These are phyloP conservation scores for Colletotrichum sidae DNA, from an alignment of 2,329 filamentous ascomycete species.

Conservation along the genomic window DNA sequence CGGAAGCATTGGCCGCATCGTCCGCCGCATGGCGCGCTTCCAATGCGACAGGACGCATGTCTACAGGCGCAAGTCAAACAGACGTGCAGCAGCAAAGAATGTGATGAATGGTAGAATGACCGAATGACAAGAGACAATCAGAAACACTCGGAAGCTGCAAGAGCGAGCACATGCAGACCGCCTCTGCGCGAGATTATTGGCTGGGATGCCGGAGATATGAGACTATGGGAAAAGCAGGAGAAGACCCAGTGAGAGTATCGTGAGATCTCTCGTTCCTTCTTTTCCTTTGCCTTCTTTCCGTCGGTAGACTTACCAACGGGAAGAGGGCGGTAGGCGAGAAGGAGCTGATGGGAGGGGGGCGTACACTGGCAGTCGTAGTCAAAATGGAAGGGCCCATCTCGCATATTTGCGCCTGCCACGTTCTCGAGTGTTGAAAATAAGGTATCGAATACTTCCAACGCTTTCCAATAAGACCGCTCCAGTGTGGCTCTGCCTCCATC, in stretches of 20 bases:
- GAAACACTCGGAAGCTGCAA: conserved; percentile 26
- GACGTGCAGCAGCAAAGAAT: conserved; percentile 32
- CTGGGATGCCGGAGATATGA: conserved; percentile 14
- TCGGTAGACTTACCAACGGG: conserved; percentile 1
- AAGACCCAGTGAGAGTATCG: conserved; percentile 24
- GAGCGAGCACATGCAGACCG: conserved; percentile 28
- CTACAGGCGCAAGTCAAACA: conserved; percentile 36
- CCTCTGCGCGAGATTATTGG: conserved; percentile 24
- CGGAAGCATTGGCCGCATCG: conserved; percentile 8
- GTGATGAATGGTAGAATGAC: conserved; percentile 21
- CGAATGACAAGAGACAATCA: conserved; percentile 26
- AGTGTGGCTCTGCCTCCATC: conserved; percentile 12
- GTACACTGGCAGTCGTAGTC: conserved; percentile 20
- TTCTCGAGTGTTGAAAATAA: background rate
- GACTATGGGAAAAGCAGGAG: conserved; percentile 12
- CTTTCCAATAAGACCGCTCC: conserved; percentile 5
- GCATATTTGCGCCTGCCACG: conserved; percentile 1
- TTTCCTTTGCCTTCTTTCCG: background rate
- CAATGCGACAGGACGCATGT: conserved; percentile 20
- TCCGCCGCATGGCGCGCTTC: conserved; percentile 31
- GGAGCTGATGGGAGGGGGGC: background rate
- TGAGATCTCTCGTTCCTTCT: conserved; percentile 23
- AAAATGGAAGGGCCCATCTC: conserved; percentile 30
- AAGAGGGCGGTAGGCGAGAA: background rate
- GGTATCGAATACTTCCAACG: conserved; percentile 28